Conservation (phyloP, 2,329 filamentous ascomycete genomes). For the Dactylellina leptospora region DNA sequence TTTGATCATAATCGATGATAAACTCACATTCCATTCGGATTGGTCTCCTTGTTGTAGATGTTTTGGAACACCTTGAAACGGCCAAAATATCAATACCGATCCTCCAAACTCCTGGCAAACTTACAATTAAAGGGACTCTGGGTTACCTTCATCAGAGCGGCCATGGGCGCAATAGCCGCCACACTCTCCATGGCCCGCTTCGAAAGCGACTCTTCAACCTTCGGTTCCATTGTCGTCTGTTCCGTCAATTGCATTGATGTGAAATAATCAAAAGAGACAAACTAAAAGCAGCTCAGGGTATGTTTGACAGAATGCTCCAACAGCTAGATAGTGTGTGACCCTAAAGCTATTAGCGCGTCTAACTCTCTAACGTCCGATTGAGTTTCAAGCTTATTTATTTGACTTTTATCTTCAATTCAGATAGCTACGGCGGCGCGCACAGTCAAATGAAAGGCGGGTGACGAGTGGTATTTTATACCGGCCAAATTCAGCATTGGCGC, state of each 20-base stretch:
- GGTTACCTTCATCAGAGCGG: slow-evolving; percentile 45
- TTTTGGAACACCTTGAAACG: slow-evolving; percentile 33
- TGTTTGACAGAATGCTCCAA: too few relatives aligned
- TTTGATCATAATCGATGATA: neutral
- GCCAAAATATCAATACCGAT: neutral
- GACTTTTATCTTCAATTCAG: neutral
- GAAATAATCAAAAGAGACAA: neutral
- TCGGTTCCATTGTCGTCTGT: slow-evolving; percentile 31
- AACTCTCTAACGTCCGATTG: too few relatives aligned
- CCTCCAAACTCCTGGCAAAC: too few relatives aligned
- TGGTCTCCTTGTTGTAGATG: slow-evolving; percentile 53
- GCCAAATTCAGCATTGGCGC: too few relatives aligned
- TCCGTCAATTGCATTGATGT: slow-evolving; percentile 24
- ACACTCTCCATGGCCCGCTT: slow-evolving; percentile 33
- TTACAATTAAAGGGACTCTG: too few relatives aligned
- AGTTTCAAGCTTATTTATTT: slow-evolving; percentile 8
- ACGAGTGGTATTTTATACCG: slow-evolving; percentile 28
- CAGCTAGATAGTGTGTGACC: too few relatives aligned
- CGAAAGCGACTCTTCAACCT: slow-evolving; percentile 22
- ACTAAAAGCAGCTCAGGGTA: too few relatives aligned
- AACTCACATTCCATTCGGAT: slow-evolving; percentile 54
- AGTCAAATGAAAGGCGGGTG: neutral
- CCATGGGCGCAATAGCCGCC: slow-evolving; percentile 24
- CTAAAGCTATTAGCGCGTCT: too few relatives aligned
- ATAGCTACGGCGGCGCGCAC: neutral